Conservation (phyloP, 805 yeast genomes). For the Maudiozyma bulderi region DNA sequence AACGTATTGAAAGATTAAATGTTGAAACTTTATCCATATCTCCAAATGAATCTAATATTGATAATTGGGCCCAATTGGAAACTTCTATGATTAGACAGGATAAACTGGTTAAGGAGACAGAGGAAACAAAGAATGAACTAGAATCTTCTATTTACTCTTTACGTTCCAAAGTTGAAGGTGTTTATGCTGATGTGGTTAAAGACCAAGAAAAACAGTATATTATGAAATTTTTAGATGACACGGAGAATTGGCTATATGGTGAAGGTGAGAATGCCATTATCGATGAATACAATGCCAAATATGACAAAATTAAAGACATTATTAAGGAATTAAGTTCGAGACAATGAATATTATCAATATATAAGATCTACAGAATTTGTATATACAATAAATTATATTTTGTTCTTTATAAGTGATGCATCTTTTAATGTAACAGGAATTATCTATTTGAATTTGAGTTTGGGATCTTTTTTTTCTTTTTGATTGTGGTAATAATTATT, state of each 20-base stretch:
- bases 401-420: no score
- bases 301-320: slow-evolving; percentile 60
- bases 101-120: slow-evolving; percentile 95
- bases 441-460: no score
- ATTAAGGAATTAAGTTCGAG: neutral
- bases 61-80: slow-evolving; percentile 67
- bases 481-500: neutral
- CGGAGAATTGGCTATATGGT: slow-evolving; percentile 73
- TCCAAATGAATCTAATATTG: slow-evolving; percentile 45
- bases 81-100: slow-evolving; percentile 75
- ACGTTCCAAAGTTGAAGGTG: slow-evolving; percentile 91
- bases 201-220: slow-evolving; percentile 81
- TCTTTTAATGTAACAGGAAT: no score
- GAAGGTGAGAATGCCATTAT: slow-evolving; percentile 87
- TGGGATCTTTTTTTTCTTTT: no score
- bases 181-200: slow-evolving; percentile 75
- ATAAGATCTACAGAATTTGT: neutral
- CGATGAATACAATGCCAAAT: slow-evolving; percentile 93
- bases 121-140: slow-evolving; percentile 89
- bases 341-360: neutral
- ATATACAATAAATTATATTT: neutral
- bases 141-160: slow-evolving; percentile 97
- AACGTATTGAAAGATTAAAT: slow-evolving; percentile 5
- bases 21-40: slow-evolving; percentile 53
- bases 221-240: slow-evolving; percentile 58